Conservation (phyloP, 805 yeast species). For the Candida parachauliodes region DNA sequence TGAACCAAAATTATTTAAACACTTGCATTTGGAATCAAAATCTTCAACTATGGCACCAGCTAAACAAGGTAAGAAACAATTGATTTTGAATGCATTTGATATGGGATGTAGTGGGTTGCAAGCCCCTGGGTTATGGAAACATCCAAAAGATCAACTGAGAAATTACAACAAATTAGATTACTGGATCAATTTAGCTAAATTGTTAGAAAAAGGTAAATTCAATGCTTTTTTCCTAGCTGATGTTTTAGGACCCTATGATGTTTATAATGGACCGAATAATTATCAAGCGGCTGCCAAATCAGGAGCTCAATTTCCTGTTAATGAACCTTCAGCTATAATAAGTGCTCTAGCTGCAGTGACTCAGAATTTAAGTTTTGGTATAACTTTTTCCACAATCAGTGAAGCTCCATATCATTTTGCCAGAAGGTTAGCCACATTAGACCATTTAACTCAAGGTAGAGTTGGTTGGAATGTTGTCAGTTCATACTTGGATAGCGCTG, state of each 20-base stretch:
- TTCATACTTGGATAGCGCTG: slow-evolving; percentile 41
- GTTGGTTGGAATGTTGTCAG: slow-evolving; percentile 49
- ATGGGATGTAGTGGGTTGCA: slow-evolving; percentile 26
- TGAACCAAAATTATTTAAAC: too few species aligned
- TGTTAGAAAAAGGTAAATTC: slow-evolving; percentile 37
- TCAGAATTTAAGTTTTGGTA: slow-evolving; percentile 35
- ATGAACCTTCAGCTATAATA: slow-evolving; percentile 36
- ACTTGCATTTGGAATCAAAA: too few species aligned
- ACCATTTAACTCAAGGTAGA: slow-evolving; percentile 40
- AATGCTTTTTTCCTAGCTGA: slow-evolving; percentile 40
- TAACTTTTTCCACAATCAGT: slow-evolving; percentile 41
- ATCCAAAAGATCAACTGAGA: slow-evolving; percentile 32
- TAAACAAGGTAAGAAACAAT: slow-evolving; percentile 8
- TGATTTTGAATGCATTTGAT: slow-evolving; percentile 36
- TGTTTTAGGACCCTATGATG: slow-evolving; percentile 38
- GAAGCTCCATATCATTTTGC: slow-evolving; percentile 43
- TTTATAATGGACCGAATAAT: slow-evolving; percentile 38
- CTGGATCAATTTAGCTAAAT: slow-evolving; percentile 36
- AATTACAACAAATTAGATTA: slow-evolving; percentile 18
- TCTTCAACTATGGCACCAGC: neutral
- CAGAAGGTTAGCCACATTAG: slow-evolving; percentile 42
- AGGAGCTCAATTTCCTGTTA: slow-evolving; percentile 34
- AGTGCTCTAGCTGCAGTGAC: slow-evolving; percentile 45
- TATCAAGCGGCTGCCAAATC: slow-evolving; percentile 30
- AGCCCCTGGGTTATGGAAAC: slow-evolving; percentile 34